Evolutionary conservation across 306 rosid species (phyloP), one percentile per base, ranked within the genome.

Genomic region (Argentina anserina): DNA sequence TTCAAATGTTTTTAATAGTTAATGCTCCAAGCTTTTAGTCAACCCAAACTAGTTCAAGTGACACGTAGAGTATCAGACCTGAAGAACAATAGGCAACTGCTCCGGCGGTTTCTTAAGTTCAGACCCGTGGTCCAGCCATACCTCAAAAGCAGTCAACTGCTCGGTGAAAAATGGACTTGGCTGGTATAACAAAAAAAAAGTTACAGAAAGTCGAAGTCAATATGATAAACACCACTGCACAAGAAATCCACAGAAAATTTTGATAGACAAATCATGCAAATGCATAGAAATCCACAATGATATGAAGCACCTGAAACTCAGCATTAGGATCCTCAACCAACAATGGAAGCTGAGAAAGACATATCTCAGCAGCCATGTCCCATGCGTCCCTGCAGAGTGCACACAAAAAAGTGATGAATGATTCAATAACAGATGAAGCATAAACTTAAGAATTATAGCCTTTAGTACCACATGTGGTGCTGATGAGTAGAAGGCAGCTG

Each of bases 331-430:
- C 95, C 78, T 90, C 92, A 37, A 90, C 85, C 85, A 95, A 80
- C 26, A 85, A 81, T 37, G 99, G 97, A 83, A 92, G 99, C 84
- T 95, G 99, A 82, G 99, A 85, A 62, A 95, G 99, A 85, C 97
- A 95, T 59, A 95, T 90, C 86, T 95, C 99, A 78, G 97, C 99
- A 79, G 97, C 99, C 99, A 95, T 95, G 85, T 95, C 99, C 99
- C 99, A 95, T 18, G 99, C 99, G 87, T 95, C 99, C 99, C 99
- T 95, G 85, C 86, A 82, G 76, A 67, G 59, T 59, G 49, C 55
- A 77, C 31, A n/a, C 72, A 52, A 36, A 71, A 76, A 62, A 40
- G 49, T 78, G 78, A 41, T 31, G 61, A 76, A 56, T 50, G 59
- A 68, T 66, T 69, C 55, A 25, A 56, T 52, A 71, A 50, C 47